These are phyloP conservation scores for Arthrobotrys sinensis DNA, from an alignment of 2,329 filamentous ascomycete species.

Conservation along the genomic window DNA sequence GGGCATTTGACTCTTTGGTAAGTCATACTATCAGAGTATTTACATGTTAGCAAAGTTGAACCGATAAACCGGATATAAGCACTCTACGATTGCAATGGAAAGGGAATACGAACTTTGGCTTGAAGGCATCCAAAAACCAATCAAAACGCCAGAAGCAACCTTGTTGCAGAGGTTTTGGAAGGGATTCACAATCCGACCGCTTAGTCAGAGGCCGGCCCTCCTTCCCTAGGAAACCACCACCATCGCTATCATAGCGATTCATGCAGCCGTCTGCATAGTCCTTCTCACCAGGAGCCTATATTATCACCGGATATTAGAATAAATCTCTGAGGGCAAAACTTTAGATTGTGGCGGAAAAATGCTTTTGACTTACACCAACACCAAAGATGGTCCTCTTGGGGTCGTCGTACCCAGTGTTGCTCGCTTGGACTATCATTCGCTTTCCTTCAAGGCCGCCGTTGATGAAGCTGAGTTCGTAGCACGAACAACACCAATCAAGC, in stretches of 20 bases:
- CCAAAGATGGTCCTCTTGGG: constrained; percentile 75
- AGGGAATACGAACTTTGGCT: constrained; percentile 50
- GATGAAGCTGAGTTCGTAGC: constrained; percentile 76
- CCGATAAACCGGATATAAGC: neutral
- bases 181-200: constrained; percentile 71
- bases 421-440: constrained; percentile 77
- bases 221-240: constrained; percentile 47
- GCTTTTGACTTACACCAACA: constrained; percentile 61
- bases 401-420: constrained; percentile 74
- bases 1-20: constrained; percentile 53
- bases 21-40: constrained; percentile 45
- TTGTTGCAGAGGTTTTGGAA: constrained; percentile 72
- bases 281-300: constrained; percentile 42
- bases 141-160: constrained; percentile 78
- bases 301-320: constrained; percentile 18
- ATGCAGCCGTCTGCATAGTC: constrained; percentile 54
- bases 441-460: constrained; percentile 71
- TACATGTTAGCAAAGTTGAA: constrained; percentile 7
- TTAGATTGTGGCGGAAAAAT: neutral
- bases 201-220: constrained; percentile 69
- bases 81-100: neutral
- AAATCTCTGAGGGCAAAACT: neutral
- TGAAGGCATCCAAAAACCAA: constrained; percentile 60
- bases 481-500: constrained; percentile 76
- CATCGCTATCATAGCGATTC: constrained; percentile 42